Evolutionary conservation across 257 asterid species (phyloP).

Genomic region (Plectranthus barbatus): DNA sequence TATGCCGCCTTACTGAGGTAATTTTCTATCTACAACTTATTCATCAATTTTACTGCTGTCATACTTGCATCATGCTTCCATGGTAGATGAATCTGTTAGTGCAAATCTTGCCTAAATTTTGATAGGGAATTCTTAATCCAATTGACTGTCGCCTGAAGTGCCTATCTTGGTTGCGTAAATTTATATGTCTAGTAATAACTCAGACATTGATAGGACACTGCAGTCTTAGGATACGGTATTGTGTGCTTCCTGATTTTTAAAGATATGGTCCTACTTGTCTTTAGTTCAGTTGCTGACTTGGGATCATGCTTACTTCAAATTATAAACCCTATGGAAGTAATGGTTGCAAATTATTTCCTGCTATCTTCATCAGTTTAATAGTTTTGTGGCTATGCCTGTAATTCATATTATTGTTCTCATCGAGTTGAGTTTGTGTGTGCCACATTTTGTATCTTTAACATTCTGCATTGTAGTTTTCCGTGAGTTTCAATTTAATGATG

Average conservation of each 20-base stretch:
- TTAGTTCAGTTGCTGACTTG: background rate
- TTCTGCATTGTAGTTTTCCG: conserved; percentile 15
- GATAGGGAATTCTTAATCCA: background rate
- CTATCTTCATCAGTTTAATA: too few species aligned
- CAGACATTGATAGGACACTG: background rate
- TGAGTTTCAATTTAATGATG: conserved; percentile 38
- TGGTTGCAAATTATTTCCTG: background rate
- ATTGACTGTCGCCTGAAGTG: background rate
- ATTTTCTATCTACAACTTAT: background rate
- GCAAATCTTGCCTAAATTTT: background rate
- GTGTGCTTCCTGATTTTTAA: background rate
- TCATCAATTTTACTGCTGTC: background rate
- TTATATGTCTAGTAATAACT: background rate
- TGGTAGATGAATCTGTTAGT: background rate
- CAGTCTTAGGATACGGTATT: background rate
- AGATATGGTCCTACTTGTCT: background rate
- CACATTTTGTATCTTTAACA: background rate
- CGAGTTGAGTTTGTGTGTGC: background rate
- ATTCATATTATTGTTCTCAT: background rate
- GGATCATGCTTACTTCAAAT: background rate
- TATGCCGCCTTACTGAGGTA: conserved; percentile 89
- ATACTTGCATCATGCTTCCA: background rate
- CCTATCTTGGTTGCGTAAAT: background rate
- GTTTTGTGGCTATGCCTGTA: background rate
- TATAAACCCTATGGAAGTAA: background rate